Percentiles rank a stretch among this genome's conserved stretches.
phyloP scores from a whole-genome alignment of 768 basidiomycete genomes.

The Termitomyces sp. region DNA sequence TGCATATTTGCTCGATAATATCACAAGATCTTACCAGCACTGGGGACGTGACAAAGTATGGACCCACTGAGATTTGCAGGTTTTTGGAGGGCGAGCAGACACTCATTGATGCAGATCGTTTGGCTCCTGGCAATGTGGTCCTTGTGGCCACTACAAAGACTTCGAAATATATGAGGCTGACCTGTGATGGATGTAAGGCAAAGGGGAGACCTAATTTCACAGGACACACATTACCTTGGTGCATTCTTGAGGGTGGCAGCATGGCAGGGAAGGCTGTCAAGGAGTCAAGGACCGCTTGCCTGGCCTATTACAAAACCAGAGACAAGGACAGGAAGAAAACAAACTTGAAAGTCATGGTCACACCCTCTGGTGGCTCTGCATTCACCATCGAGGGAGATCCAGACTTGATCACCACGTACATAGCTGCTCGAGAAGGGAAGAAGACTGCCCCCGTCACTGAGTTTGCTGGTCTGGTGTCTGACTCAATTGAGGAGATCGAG shows the following conservation, averaged over 20 bases:
- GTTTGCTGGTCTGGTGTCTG: too few relatives aligned
- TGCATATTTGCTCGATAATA: too few relatives aligned
- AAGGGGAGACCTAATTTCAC: background rate
- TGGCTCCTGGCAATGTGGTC: background rate
- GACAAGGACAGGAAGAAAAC: background rate
- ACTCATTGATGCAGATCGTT: too few relatives aligned
- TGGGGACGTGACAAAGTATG: too few relatives aligned
- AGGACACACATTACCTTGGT: too few relatives aligned
- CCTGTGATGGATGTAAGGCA: background rate
- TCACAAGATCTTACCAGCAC: too few relatives aligned
- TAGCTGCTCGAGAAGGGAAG: background rate
- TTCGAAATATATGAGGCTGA: background rate
- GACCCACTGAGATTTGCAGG: too few relatives aligned
- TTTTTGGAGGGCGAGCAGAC: too few relatives aligned
- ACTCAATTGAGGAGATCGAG: too few relatives aligned
- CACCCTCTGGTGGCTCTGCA: background rate
- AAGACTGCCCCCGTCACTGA: too few relatives aligned
- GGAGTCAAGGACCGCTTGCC: background rate
- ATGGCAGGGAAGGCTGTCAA: background rate
- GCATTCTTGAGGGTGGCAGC: too few relatives aligned
- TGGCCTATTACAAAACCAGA: background rate
- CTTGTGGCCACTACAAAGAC: background rate
- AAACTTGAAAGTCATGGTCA: background rate
- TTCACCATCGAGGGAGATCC: background rate
- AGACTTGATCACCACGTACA: background rate